phyloP scores from a whole-genome alignment of 2,329 filamentous ascomycete species.

The Aspergillus pseudoviridinutans region DNA sequence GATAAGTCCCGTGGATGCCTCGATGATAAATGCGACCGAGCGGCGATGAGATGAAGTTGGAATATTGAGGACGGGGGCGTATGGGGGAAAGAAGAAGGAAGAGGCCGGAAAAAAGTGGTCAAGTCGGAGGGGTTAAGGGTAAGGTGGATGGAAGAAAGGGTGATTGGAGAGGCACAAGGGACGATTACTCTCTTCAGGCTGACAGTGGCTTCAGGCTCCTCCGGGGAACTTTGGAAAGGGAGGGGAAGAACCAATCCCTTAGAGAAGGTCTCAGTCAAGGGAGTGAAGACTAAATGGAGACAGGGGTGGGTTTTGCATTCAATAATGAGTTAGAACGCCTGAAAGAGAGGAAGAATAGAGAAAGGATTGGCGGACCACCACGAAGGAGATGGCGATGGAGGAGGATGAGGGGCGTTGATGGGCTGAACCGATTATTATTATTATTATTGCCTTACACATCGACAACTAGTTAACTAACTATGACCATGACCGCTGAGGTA shows the following conservation, averaged over 20 bases:
- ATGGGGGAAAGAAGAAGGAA: constrained; percentile 2
- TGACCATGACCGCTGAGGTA: no score
- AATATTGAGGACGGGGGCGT: not conserved
- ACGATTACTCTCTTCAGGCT: not conserved
- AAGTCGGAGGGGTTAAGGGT: constrained; percentile 2
- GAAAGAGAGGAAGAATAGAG: not conserved
- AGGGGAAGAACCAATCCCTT: not conserved
- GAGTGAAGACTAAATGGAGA: not conserved
- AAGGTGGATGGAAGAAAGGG: constrained; percentile 2
- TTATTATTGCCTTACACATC: no score
- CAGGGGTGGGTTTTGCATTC: not conserved
- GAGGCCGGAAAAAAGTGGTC: constrained; percentile 6
- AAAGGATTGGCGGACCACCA: not conserved
- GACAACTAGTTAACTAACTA: no score
- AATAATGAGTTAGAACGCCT: not conserved
- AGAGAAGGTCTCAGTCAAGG: not conserved
- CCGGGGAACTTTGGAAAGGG: not conserved
- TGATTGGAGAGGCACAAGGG: not conserved
- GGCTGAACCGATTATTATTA: not conserved
- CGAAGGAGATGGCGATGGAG: not conserved
- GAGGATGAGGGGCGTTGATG: not conserved
- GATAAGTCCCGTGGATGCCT: not conserved
- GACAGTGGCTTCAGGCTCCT: not conserved
- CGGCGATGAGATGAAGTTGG: constrained; percentile 1
- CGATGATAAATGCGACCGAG: constrained; percentile 4